Percentiles rank a stretch among this genome's conserved stretches.
Conservation (phyloP, 352 stramenopile species). For the Pythium sp. region DNA sequence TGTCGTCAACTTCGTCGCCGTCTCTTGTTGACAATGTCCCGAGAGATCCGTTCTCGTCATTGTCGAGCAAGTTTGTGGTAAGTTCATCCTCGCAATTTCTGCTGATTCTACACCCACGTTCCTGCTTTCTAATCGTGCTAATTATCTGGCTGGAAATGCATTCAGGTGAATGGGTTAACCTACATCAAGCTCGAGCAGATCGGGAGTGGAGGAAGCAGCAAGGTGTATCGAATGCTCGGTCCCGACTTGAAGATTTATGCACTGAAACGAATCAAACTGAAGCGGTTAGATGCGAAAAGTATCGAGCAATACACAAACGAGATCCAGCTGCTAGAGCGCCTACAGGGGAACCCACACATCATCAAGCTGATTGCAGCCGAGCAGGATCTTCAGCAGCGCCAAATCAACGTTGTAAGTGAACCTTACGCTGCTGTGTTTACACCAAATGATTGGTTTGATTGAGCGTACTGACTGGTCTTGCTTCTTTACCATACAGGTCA, state of each 20-base stretch:
- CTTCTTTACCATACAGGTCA: conserved; percentile 63
- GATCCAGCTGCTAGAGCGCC: conserved; percentile 91
- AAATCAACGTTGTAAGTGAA: conserved; percentile 65
- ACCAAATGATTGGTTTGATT: not conserved
- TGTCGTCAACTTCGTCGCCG: conserved; percentile 59
- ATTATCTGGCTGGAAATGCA: not conserved
- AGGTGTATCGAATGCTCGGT: conserved; percentile 95
- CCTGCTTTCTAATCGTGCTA: not conserved
- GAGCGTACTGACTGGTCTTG: not conserved
- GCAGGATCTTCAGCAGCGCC: conserved; percentile 81
- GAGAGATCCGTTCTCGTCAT: conserved; percentile 45
- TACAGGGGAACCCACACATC: conserved; percentile 95
- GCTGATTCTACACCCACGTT: not conserved
- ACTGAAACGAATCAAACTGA: conserved; percentile 98
- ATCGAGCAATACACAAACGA: conserved; percentile 97
- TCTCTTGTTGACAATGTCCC: conserved; percentile 25
- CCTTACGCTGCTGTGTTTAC: not conserved
- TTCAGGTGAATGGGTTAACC: conserved; percentile 82
- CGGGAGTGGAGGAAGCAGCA: conserved; percentile 95
- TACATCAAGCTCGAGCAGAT: conserved; percentile 97
- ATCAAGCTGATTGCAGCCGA: conserved; percentile 95
- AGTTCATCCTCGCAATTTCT: not conserved
- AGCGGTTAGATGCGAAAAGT: conserved; percentile 85
- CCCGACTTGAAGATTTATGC: conserved; percentile 93
- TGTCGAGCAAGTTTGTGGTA: conserved; percentile 63